phyloP scores from a whole-genome alignment of 1,284 basidiomycete genomes.

The Tilletia indica region DNA sequence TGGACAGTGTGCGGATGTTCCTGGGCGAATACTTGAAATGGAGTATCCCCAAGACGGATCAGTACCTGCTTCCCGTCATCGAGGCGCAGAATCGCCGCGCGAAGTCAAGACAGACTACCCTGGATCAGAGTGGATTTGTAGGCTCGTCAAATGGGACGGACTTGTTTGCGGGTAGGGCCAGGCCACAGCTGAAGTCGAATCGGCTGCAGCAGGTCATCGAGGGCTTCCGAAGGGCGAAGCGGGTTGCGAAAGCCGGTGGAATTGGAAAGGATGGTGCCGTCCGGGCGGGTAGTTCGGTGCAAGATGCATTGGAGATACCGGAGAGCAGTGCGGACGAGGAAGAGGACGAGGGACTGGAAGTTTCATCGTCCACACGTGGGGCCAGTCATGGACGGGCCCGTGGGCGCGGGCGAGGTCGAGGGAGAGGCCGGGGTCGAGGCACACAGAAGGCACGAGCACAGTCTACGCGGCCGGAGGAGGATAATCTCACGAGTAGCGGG shows the following conservation, averaged over 20 bases:
- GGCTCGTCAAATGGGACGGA: background rate
- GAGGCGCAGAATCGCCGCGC: conserved; percentile 61
- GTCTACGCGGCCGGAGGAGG: conserved; percentile 12
- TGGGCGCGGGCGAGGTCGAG: background rate
- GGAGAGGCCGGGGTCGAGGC: background rate
- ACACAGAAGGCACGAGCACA: background rate
- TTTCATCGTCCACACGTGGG: background rate
- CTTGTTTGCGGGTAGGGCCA: background rate
- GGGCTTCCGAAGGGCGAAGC: conserved; percentile 8
- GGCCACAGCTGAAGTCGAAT: background rate
- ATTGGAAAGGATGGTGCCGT: background rate
- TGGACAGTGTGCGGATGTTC: conserved; percentile 72
- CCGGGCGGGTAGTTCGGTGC: background rate
- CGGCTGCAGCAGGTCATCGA: conserved; percentile 19
- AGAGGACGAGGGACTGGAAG: background rate
- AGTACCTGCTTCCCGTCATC: conserved; percentile 87
- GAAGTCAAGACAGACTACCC: conserved; percentile 60
- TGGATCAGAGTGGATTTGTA: conserved; percentile 61
- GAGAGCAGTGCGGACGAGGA: conserved; percentile 8
- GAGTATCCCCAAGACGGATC: conserved; percentile 82
- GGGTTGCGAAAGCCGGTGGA: conserved; percentile 1
- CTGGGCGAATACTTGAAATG: conserved; percentile 82
- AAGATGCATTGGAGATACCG: background rate
- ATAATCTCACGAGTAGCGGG: background rate
- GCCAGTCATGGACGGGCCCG: background rate